Evolutionary conservation across 495 filamentous ascomycete genomes (phyloP).

Genomic region (Penicillium tannophilum): DNA sequence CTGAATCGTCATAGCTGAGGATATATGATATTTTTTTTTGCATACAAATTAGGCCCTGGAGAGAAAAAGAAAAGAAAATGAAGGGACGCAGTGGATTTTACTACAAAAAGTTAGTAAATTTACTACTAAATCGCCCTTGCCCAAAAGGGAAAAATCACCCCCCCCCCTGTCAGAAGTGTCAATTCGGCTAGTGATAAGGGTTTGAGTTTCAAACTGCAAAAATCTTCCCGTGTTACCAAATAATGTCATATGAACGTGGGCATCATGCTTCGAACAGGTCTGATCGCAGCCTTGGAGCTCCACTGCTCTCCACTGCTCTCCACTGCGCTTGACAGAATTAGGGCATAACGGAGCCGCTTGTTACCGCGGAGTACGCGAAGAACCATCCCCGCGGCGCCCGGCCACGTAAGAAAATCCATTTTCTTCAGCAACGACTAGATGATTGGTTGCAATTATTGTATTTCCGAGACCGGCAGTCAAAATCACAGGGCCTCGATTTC

Average conservation of each 20-base stretch:
- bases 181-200: not conserved
- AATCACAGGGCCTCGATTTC: not conserved
- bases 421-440: no score
- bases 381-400: not conserved
- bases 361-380: slow-evolving; percentile 1
- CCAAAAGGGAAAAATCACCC: no score
- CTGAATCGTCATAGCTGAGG: slow-evolving; percentile 27
- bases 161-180: not conserved
- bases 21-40: not conserved
- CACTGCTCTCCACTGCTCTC: not conserved
- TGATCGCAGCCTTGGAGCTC: not conserved
- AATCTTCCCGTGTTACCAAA: not conserved
- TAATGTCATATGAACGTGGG: not conserved
- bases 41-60: not conserved
- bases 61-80: not conserved
- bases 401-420: not conserved
- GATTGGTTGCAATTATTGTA: no score
- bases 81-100: not conserved
- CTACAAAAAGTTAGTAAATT: not conserved
- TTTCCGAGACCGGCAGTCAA: no score
- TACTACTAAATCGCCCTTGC: no score
- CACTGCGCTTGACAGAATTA: not conserved
- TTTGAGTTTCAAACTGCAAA: not conserved
- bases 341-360: not conserved
- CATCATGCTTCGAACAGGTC: not conserved